Evolutionary conservation across 768 basidiomycete genomes (phyloP).

Genomic region (Baorangia bicolor): DNA sequence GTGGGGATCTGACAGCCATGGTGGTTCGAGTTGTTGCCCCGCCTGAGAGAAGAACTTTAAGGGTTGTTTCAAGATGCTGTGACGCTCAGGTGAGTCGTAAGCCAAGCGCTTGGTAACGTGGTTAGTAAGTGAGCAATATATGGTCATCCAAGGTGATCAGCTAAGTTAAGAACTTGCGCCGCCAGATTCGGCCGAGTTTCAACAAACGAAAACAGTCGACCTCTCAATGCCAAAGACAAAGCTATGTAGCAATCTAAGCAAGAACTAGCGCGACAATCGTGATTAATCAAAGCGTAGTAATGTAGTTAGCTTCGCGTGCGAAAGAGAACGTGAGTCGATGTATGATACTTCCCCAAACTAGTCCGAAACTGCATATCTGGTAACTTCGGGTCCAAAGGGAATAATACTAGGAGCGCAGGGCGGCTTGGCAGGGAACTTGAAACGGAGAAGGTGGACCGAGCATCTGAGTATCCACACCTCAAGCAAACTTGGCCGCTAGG

Average conservation of each 20-base stretch:
- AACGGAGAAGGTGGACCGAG: background rate
- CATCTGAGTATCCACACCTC: background rate
- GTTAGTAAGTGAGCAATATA: constrained; percentile 16
- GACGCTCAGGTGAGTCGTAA: constrained; percentile 11
- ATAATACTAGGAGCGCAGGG: background rate
- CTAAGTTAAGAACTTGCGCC: background rate
- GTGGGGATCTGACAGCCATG: constrained; percentile 25
- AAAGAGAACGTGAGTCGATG: background rate
- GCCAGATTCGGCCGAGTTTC: background rate
- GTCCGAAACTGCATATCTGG: background rate
- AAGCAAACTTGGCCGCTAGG: constrained; percentile 7
- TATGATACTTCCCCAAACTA: background rate
- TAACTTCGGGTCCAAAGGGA: background rate
- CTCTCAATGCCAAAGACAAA: constrained; percentile 9
- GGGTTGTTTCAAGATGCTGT: constrained; percentile 4
- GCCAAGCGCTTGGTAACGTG: constrained; percentile 6
- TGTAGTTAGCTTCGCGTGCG: background rate
- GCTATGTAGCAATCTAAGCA: constrained; percentile 13
- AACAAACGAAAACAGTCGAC: constrained; percentile 8
- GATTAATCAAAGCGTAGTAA: constrained; percentile 6
- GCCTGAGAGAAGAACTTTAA: background rate
- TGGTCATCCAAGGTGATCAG: too few species aligned
- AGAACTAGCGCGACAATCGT: background rate
- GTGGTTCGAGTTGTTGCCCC: background rate
- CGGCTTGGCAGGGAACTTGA: background rate